Evolutionary conservation across 148 eudicot genomes (phyloP), one percentile per base, ranked within the genome.

Genomic region (Silene latifolia): DNA sequence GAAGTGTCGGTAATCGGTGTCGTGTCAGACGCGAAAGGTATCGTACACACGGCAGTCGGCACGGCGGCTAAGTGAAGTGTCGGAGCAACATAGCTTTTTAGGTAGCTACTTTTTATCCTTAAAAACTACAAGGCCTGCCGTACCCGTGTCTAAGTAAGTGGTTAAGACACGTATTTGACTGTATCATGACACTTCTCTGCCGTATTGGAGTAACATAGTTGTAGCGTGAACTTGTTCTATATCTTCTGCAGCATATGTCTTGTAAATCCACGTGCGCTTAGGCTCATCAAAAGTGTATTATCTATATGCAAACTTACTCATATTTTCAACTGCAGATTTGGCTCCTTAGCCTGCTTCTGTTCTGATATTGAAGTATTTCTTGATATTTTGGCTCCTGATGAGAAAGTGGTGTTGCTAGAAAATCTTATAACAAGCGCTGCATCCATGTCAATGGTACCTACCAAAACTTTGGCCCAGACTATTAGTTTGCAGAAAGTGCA

Each of bases 291-390:
- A 42, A 67, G 23, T 15, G 27, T 8, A 4, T 63, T 17, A 74
- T 59, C n/a, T 48, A 21, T 69, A 8, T 69, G 17, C 56, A 23
- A 47, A 25, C 46, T 74, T 61, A 42, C 56, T 59, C 67, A 24
- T 17, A 9, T 18, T 71, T 46, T 15, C 19, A 56, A 58, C 56
- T 76, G 76, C 86, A 94, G 98, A 87, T 94, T 94, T 77, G 98
- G 97, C 79, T 91, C 85, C 81, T 88, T 94, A 81, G 84, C 97
- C 27, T 88, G 98, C 87, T 94, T 88, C 78, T 82, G 89, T 72
- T 87, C 96, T 67, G 98, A 94, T 80, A 83, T 91, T 75, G 92
- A 90, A 83, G 84, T 77, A 69, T 90, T 87, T 83, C 89, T 91
- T 70, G 81, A 86, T 74, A 83, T 83, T 67, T 83, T 94, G 76